Evolutionary conservation across 225 moss, liverwort and hornwort species (phyloP).

Genomic region (Neckera pumila): DNA sequence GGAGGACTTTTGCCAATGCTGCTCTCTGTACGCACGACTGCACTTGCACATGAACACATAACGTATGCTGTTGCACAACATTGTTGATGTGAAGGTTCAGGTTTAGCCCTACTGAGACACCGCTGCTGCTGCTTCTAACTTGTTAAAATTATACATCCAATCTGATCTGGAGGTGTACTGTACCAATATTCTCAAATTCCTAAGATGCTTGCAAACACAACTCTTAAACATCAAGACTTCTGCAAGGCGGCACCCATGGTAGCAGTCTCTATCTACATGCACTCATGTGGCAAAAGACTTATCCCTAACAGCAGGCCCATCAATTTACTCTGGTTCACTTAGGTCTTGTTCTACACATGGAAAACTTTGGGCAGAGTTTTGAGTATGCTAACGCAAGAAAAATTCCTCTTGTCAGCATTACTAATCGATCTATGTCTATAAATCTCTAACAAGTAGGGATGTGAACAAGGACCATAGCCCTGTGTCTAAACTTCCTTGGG

Average conservation of each 20-base stretch:
- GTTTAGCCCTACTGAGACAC: neutral
- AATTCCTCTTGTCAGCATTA: neutral
- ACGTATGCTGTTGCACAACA: neutral
- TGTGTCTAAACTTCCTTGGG: neutral
- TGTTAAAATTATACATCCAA: neutral
- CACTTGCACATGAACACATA: neutral
- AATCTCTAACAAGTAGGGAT: neutral
- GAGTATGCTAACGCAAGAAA: fast-evolving
- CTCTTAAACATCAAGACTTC: neutral
- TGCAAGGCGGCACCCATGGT: neutral
- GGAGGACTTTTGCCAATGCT: neutral
- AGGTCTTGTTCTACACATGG: neutral
- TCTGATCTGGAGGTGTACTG: too few species aligned
- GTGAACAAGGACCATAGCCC: neutral
- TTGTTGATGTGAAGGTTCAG: neutral
- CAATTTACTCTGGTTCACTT: neutral
- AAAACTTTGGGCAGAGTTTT: neutral
- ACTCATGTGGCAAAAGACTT: neutral
- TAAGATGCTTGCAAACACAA: neutral
- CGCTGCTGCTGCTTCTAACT: too few species aligned
- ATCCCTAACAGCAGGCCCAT: neutral
- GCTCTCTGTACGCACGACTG: neutral
- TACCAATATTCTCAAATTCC: neutral
- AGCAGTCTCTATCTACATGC: neutral
- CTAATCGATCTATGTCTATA: fast-evolving